Evolutionary conservation across 2,329 filamentous ascomycete genomes (phyloP).

Genomic region (Ceratocystis albifundus): DNA sequence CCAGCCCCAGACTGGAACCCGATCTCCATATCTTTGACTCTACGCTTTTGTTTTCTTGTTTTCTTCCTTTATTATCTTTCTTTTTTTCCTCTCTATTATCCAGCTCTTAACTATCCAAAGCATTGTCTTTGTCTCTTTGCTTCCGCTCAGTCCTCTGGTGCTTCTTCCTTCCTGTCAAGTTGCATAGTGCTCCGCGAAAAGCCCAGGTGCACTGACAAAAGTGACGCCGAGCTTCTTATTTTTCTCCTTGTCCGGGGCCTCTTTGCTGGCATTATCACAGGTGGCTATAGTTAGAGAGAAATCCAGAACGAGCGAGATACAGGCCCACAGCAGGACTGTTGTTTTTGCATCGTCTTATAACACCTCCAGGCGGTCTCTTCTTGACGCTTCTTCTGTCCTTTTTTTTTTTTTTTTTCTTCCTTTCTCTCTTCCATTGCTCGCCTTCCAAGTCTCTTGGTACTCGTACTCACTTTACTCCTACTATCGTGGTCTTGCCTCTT

Average conservation of each 20-base stretch:
- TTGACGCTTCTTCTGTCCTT: not conserved
- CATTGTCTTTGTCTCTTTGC: not conserved
- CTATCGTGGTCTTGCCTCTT: not conserved
- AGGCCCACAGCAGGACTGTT: not conserved
- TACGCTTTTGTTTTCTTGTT: not conserved
- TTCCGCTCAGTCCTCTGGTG: not conserved
- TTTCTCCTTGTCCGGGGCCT: not conserved
- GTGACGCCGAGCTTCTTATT: constrained; percentile 1
- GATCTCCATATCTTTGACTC: not conserved
- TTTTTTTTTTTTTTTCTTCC: not conserved
- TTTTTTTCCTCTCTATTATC: not conserved
- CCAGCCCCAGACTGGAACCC: not conserved
- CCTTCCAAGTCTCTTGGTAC: too few species aligned
- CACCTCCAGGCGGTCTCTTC: not conserved
- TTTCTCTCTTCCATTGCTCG: too few species aligned
- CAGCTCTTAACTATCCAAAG: not conserved
- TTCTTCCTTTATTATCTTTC: not conserved
- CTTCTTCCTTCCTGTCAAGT: not conserved
- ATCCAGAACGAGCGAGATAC: not conserved
- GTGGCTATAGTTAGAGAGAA: not conserved
- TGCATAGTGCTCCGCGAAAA: not conserved
- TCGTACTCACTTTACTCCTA: too few species aligned
- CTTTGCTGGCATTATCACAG: constrained; percentile 12
- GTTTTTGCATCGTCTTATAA: not conserved
- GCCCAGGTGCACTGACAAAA: not conserved